Evolutionary conservation across 306 rosid genomes (phyloP).

Genomic region (Carpinus viminea): DNA sequence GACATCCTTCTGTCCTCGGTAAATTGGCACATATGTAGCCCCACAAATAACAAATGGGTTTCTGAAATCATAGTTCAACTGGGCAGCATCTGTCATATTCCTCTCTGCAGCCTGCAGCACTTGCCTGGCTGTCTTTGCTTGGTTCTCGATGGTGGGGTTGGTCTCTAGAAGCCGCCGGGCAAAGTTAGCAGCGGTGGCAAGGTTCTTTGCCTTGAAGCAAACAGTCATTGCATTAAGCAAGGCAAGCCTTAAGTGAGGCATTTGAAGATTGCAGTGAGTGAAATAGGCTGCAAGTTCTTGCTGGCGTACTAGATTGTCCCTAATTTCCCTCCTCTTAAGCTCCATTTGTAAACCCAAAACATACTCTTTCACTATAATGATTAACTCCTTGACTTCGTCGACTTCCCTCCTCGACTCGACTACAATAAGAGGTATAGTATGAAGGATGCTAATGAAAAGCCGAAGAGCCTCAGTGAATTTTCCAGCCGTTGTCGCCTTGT

Average conservation of each 20-base stretch:
- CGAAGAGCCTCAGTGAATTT: slow-evolving; percentile 74
- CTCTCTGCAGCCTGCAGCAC: slow-evolving; percentile 90
- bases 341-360: slow-evolving; percentile 81
- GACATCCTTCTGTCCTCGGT: slow-evolving; percentile 84
- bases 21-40: slow-evolving; percentile 82
- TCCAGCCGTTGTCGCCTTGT: slow-evolving; percentile 80
- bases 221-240: slow-evolving; percentile 67
- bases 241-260: slow-evolving; percentile 90
- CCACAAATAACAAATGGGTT: slow-evolving; percentile 94
- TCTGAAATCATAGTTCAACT: slow-evolving; percentile 82
- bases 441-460: slow-evolving; percentile 64
- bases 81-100: slow-evolving; percentile 71
- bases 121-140: slow-evolving; percentile 83
- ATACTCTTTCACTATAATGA: slow-evolving; percentile 79
- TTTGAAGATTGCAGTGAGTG: slow-evolving; percentile 91
- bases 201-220: slow-evolving; percentile 83
- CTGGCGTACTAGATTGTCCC: slow-evolving; percentile 66
- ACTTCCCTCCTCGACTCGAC: slow-evolving; percentile 94
- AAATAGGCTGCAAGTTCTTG: slow-evolving; percentile 97
- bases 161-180: slow-evolving; percentile 88
- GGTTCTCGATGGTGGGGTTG: slow-evolving; percentile 76
- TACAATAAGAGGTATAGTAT: slow-evolving; percentile 76
- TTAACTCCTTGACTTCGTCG: slow-evolving; percentile 87
- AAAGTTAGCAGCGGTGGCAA: slow-evolving; percentile 80
- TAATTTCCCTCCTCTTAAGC: slow-evolving; percentile 74